Conservation (phyloP, 495 filamentous ascomycete genomes). For the Immersiella caudata region DNA sequence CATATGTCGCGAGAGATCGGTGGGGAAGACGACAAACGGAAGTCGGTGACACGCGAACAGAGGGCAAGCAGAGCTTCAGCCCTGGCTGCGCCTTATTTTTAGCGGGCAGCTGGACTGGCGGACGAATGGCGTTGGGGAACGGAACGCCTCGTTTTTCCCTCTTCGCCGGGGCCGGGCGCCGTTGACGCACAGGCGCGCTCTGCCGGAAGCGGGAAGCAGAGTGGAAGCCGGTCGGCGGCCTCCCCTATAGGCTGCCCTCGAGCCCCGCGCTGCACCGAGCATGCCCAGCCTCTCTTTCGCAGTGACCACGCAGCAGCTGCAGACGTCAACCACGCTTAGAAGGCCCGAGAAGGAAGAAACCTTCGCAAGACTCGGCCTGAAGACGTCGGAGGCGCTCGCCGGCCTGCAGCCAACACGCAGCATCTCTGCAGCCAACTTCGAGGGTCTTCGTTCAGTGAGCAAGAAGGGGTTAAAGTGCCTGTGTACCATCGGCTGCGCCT, state of each 20-base stretch:
- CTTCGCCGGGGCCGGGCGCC: conserved; percentile 18
- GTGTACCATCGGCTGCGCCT: conserved; percentile 21
- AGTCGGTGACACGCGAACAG: conserved; percentile 15
- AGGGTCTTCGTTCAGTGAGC: conserved; percentile 1
- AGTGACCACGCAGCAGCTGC: neutral
- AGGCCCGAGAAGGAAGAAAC: conserved; percentile 7
- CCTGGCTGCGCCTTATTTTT: conserved; percentile 32
- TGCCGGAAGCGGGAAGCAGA: conserved; percentile 15
- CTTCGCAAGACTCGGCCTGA: conserved; percentile 5
- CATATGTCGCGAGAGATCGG: conserved; percentile 27
- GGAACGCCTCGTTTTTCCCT: conserved; percentile 16
- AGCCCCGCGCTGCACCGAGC: neutral
- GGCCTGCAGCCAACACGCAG: conserved; percentile 7
- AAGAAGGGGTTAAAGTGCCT: neutral
- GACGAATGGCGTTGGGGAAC: conserved; percentile 17
- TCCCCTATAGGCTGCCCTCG: conserved; percentile 15
- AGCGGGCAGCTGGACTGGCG: conserved; percentile 14
- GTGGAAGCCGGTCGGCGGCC: conserved; percentile 20
- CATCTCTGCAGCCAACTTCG: neutral
- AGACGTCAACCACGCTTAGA: neutral
- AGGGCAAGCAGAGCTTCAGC: conserved; percentile 22
- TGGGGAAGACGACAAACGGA: conserved; percentile 2
- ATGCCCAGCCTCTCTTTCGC: neutral
- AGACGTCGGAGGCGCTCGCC: conserved; percentile 12
- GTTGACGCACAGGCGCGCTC: conserved; percentile 13